These are phyloP conservation scores for Cystobasidium slooffiae DNA, from an alignment of 1,284 basidiomycete genomes.

Conservation along the genomic window DNA sequence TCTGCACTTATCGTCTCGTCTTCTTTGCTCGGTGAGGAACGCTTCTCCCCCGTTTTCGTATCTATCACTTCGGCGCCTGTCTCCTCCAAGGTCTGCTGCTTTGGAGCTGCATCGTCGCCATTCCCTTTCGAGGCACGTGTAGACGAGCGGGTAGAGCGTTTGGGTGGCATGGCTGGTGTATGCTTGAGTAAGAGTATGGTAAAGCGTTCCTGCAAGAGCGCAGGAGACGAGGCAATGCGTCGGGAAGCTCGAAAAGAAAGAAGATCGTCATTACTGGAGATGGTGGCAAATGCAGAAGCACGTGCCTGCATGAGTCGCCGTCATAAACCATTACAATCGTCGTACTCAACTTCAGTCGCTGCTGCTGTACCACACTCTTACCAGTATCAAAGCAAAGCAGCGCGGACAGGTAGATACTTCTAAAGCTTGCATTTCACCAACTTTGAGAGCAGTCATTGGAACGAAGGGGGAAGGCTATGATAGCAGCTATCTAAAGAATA, in stretches of 20 bases:
- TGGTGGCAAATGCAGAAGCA: too few relatives aligned
- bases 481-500: neutral
- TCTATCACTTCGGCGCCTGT: constrained; percentile 14
- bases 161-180: constrained; percentile 15
- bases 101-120: neutral
- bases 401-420: constrained; percentile 1
- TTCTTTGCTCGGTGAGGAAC: constrained; percentile 2
- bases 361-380: too few relatives aligned
- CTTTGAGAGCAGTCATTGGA: neutral
- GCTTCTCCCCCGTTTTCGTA: constrained; percentile 11
- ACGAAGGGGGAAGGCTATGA: neutral
- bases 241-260: too few relatives aligned
- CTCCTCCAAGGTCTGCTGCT: constrained; percentile 1
- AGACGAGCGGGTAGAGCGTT: neutral
- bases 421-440: constrained; percentile 3
- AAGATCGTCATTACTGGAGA: too few relatives aligned
- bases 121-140: constrained; percentile 3
- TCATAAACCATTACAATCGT: too few relatives aligned
- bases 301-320: too few relatives aligned
- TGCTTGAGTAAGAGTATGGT: neutral
- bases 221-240: too few relatives aligned
- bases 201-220: neutral
- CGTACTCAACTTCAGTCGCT: too few relatives aligned
- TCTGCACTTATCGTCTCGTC: constrained; percentile 23
- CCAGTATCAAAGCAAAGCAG: too few relatives aligned